Evolutionary conservation across 441 rosid species (phyloP).

Genomic region (Populus tomentosa): DNA sequence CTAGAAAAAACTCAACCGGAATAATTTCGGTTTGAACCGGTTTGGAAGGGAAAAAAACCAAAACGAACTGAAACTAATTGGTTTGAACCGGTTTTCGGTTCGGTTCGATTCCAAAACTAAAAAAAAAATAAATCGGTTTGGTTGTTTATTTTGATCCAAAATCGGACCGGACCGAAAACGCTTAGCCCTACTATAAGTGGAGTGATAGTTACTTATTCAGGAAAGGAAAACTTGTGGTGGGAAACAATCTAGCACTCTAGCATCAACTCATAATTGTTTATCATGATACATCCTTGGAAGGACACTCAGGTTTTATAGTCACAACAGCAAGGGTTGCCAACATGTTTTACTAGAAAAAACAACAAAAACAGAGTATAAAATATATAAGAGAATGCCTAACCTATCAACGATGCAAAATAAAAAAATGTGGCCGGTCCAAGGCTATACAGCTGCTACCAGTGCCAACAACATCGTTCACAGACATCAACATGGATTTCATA

Average conservation of each 20-base stretch:
- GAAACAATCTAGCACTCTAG: not conserved
- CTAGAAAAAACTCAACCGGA: too few species aligned
- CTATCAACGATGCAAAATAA: not conserved
- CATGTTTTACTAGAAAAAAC: too few species aligned
- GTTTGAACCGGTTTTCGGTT: too few species aligned
- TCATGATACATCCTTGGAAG: not conserved
- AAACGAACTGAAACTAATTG: too few species aligned
- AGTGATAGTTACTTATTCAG: not conserved
- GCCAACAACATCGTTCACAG: not conserved
- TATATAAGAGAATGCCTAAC: not conserved
- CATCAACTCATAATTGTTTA: not conserved
- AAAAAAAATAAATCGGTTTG: too few species aligned
- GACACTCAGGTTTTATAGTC: not conserved
- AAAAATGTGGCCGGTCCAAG: not conserved
- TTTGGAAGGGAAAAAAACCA: too few species aligned
- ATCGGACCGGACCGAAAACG: too few species aligned
- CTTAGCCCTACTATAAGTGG: conserved; percentile 9
- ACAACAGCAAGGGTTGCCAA: not conserved
- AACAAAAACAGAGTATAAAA: not conserved
- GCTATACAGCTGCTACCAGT: not conserved
- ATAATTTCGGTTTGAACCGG: too few species aligned
- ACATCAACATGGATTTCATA: not conserved
- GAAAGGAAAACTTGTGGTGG: not conserved
- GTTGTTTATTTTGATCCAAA: too few species aligned
- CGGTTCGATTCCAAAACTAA: too few species aligned